phyloP scores from a whole-genome alignment of 2,329 filamentous ascomycete genomes.

The Paraphaeosphaeria sporulosa region DNA sequence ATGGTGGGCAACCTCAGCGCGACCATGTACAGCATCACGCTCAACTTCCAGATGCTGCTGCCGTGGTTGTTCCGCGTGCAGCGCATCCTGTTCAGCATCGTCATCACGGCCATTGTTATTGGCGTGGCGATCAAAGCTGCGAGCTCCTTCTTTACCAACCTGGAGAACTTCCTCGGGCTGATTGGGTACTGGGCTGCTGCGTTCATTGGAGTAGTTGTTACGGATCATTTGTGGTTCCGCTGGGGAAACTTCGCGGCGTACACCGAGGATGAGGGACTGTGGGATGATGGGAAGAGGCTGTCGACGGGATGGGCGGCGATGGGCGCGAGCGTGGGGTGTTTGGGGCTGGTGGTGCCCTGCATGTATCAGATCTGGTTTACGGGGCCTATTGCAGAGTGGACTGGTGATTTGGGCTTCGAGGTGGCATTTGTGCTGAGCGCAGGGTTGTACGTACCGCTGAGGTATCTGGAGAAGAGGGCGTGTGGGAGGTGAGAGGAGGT shows the following conservation, averaged over 20 bases:
- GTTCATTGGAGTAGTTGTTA: constrained; percentile 41
- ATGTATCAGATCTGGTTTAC: constrained; percentile 69
- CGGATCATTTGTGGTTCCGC: constrained; percentile 52
- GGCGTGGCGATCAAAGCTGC: constrained; percentile 65
- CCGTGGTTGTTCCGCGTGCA: constrained; percentile 64
- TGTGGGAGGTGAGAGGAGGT: constrained; percentile 25
- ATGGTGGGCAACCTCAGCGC: constrained; percentile 67
- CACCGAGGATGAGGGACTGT: constrained; percentile 49
- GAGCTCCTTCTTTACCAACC: constrained; percentile 63
- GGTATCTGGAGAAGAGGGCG: constrained; percentile 48
- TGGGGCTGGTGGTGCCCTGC: constrained; percentile 63
- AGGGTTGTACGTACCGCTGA: constrained; percentile 55
- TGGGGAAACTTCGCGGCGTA: constrained; percentile 38
- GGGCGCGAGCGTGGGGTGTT: constrained; percentile 47
- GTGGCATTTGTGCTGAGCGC: constrained; percentile 62
- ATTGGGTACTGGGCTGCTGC: constrained; percentile 48
- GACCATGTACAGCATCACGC: constrained; percentile 68
- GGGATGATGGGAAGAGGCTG: constrained; percentile 50
- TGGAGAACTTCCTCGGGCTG: constrained; percentile 51
- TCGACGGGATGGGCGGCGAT: constrained; percentile 53
- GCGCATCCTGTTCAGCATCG: constrained; percentile 64
- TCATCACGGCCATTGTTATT: constrained; percentile 67
- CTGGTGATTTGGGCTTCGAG: constrained; percentile 73
- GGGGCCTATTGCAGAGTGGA: constrained; percentile 65
- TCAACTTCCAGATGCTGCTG: constrained; percentile 70